These are phyloP conservation scores for Phylloporus scabripes DNA, from an alignment of 768 basidiomycete species.

Conservation along the genomic window DNA sequence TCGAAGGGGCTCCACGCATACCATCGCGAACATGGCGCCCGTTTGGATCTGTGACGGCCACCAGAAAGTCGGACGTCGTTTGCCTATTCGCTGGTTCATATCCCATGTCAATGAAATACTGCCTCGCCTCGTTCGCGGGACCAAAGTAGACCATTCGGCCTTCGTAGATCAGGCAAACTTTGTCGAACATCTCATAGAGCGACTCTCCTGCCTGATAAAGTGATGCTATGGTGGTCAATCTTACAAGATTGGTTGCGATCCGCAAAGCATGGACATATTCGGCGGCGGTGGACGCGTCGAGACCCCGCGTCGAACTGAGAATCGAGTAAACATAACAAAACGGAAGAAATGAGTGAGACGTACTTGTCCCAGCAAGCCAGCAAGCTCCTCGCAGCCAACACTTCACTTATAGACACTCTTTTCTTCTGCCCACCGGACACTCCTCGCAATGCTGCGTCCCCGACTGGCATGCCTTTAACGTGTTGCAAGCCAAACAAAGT, in stretches of 20 bases:
- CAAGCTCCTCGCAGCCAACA: slow-evolving; percentile 62
- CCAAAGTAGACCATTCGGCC: slow-evolving; percentile 60
- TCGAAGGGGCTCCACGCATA: slow-evolving; percentile 31
- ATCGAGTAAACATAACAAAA: slow-evolving; percentile 42
- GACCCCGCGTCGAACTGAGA: slow-evolving; percentile 59
- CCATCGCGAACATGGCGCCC: slow-evolving; percentile 46
- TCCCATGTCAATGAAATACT: slow-evolving; percentile 57
- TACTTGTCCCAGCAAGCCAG: slow-evolving; percentile 76
- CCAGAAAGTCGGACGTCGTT: slow-evolving; percentile 60
- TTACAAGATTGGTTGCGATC: slow-evolving; percentile 54
- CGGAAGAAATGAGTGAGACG: not conserved
- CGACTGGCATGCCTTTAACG: slow-evolving; percentile 68
- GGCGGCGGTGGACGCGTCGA: slow-evolving; percentile 65
- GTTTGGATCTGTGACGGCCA: slow-evolving; percentile 56
- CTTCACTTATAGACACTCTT: slow-evolving; percentile 74
- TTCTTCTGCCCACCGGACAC: slow-evolving; percentile 79
- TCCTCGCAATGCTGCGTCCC: slow-evolving; percentile 71
- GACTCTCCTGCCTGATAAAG: slow-evolving; percentile 86
- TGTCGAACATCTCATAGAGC: slow-evolving; percentile 63
- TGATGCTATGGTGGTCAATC: slow-evolving; percentile 62
- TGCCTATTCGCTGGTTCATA: slow-evolving; percentile 52
- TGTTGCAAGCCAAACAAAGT: slow-evolving; percentile 76
- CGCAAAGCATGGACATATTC: slow-evolving; percentile 73
- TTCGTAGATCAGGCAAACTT: slow-evolving; percentile 59
- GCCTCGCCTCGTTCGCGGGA: slow-evolving; percentile 44